Evolutionary conservation across 2,329 filamentous ascomycete species (phyloP).

Genomic region (Paecilomyces formosus): DNA sequence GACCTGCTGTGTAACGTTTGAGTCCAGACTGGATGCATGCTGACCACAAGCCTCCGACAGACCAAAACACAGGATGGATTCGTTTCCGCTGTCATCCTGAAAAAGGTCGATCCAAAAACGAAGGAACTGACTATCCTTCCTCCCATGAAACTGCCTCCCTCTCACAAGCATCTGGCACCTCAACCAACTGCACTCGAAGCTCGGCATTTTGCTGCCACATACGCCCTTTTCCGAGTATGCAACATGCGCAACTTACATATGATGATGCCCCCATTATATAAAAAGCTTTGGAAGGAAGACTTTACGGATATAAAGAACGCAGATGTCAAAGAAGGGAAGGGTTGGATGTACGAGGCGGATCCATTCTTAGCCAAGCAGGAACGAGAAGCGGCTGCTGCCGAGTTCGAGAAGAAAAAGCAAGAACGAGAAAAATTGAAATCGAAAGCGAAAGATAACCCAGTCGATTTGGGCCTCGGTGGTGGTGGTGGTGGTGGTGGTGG

Average conservation of each 20-base stretch:
- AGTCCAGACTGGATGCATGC: background rate
- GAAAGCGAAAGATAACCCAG: conserved; percentile 59
- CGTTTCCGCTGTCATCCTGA: conserved; percentile 74
- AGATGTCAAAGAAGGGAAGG: conserved; percentile 68
- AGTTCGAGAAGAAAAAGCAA: conserved; percentile 70
- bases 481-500: conserved; percentile 17
- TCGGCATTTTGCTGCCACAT: conserved; percentile 86
- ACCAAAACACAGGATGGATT: conserved; percentile 66
- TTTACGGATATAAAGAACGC: conserved; percentile 75
- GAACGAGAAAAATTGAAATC: conserved; percentile 56
- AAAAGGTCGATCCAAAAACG: conserved; percentile 68
- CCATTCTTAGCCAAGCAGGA: conserved; percentile 78
- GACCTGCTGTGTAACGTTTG: conserved; percentile 5
- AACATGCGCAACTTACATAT: conserved; percentile 96
- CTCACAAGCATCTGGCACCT: conserved; percentile 66
- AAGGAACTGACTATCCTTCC: conserved; percentile 67
- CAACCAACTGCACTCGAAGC: conserved; percentile 82
- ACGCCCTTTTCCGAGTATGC: conserved; percentile 82
- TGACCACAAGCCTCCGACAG: conserved; percentile 20
- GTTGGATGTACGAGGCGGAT: conserved; percentile 92
- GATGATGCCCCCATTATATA: conserved; percentile 85
- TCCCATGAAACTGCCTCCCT: conserved; percentile 71
- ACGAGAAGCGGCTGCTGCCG: conserved; percentile 67
- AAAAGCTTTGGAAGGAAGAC: conserved; percentile 79
- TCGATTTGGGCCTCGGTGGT: conserved; percentile 43